Percentiles rank a stretch among this genome's conserved stretches.
Evolutionary conservation across 345 rosid genomes (phyloP).

Genomic region (Schrenkiella parvula): DNA sequence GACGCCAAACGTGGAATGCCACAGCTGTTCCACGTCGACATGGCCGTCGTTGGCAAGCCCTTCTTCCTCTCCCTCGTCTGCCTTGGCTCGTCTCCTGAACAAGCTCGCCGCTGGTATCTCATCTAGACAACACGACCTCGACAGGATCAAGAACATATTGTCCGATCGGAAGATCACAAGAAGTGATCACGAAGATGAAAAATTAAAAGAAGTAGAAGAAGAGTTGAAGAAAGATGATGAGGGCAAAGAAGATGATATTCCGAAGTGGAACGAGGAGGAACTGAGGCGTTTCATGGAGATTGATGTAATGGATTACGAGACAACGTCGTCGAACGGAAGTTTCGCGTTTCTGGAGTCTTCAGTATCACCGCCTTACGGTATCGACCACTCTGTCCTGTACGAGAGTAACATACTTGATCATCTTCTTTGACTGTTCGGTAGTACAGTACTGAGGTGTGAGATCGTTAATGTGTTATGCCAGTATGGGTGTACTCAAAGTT

Average conservation of each 20-base stretch:
- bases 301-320: background rate
- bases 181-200: background rate
- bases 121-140: slow-evolving; percentile 2
- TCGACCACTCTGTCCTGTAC: no score
- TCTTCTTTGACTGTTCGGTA: no score
- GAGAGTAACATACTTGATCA: no score
- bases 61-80: background rate
- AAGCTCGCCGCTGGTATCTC: background rate
- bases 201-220: background rate
- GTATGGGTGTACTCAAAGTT: no score
- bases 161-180: background rate
- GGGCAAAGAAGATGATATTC: background rate
- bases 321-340: no score
- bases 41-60: background rate
- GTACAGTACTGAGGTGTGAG: no score
- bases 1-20: background rate
- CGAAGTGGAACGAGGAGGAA: background rate
- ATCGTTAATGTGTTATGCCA: no score
- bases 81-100: background rate
- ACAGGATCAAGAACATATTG: background rate
- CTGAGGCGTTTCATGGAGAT: background rate
- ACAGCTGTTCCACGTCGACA: background rate
- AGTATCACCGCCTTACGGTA: no score
- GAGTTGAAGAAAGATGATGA: background rate
- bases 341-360: no score